These are phyloP conservation scores for Hippophae rhamnoides DNA, from an alignment of 306 rosid genomes.

Conservation along the genomic window DNA sequence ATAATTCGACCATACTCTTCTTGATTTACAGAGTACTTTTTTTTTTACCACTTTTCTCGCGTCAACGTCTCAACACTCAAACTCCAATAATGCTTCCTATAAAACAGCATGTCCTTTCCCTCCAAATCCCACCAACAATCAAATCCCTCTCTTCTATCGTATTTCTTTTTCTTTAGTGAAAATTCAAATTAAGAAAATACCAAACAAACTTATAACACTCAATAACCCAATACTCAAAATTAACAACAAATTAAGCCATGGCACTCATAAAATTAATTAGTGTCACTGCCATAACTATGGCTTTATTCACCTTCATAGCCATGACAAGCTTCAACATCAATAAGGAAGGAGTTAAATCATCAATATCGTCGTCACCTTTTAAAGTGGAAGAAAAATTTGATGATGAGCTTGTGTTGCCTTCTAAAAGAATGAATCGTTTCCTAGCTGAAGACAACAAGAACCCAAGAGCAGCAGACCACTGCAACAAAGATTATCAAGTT, in stretches of 20 bases:
- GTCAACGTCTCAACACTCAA: constrained; percentile 32
- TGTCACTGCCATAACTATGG: constrained; percentile 63
- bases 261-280: constrained; percentile 36
- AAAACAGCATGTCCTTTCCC: constrained; percentile 33
- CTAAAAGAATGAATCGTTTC: constrained; percentile 53
- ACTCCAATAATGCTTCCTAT: constrained; percentile 6
- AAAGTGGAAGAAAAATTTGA: not conserved
- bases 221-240: no score
- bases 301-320: constrained; percentile 51
- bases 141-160: not conserved
- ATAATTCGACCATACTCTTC: constrained; percentile 45
- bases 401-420: constrained; percentile 22
- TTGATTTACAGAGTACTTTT: constrained; percentile 11
- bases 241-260: constrained; percentile 40
- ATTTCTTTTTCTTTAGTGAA: not conserved
- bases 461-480: constrained; percentile 47
- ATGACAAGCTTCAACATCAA: constrained; percentile 26
- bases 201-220: no score
- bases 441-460: constrained; percentile 23
- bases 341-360: constrained; percentile 11
- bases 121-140: constrained; percentile 20
- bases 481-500: constrained; percentile 42
- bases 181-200: no score
- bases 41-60: constrained; percentile 63
- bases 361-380: not conserved